Conservation (phyloP, 441 rosid species). For the Dalechampia spathulata region DNA sequence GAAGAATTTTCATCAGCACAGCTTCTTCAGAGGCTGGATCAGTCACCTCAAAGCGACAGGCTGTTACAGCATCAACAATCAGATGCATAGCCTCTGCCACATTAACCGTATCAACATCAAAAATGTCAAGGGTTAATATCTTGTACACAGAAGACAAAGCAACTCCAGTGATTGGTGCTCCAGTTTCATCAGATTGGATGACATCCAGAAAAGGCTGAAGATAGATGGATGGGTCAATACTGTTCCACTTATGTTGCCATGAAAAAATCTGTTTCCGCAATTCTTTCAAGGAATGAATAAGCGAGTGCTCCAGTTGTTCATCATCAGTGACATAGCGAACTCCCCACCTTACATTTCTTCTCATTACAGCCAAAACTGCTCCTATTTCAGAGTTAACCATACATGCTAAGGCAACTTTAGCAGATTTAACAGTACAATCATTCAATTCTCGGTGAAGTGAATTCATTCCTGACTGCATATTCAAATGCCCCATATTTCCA, state of each 20-base stretch:
- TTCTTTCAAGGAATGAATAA: conserved; percentile 78
- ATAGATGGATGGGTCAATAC: conserved; percentile 59
- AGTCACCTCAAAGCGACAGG: conserved; percentile 86
- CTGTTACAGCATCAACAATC: conserved; percentile 73
- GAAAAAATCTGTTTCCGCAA: conserved; percentile 78
- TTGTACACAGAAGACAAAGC: conserved; percentile 88
- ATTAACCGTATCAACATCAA: conserved; percentile 59
- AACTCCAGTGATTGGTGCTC: conserved; percentile 92
- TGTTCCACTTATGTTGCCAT: conserved; percentile 62
- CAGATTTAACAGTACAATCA: conserved; percentile 29
- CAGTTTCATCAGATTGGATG: conserved; percentile 79
- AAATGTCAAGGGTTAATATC: conserved; percentile 60
- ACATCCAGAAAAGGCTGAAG: conserved; percentile 88
- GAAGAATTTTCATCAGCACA: conserved; percentile 89
- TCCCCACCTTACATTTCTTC: conserved; percentile 93
- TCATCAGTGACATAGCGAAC: conserved; percentile 61
- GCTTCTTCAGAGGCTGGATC: conserved; percentile 97
- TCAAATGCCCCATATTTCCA: conserved; percentile 69
- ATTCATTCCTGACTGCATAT: conserved; percentile 46
- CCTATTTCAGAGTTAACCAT: conserved; percentile 85
- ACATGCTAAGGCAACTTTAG: conserved; percentile 50
- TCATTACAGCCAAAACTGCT: conserved; percentile 86
- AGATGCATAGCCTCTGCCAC: conserved; percentile 55
- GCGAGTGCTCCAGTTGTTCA: conserved; percentile 87
- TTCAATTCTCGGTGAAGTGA: conserved; percentile 43